Evolutionary conservation across 371 early-diverging fungal species (phyloP), one percentile per base, ranked within the genome.

Genomic region (Actinomortierella ambigua): DNA sequence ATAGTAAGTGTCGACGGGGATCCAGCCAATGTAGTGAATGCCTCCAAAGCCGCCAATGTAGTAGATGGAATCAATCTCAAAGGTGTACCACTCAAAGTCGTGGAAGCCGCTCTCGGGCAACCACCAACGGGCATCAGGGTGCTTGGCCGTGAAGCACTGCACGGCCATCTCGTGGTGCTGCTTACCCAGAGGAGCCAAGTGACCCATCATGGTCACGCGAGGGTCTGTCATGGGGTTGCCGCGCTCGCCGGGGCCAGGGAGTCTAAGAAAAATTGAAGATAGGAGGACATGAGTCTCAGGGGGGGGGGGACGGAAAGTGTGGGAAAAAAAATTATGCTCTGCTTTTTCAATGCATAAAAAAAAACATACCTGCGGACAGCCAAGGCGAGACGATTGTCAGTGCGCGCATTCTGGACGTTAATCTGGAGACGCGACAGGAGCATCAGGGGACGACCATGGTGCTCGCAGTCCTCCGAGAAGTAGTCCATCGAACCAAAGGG

Each of bases 401-500:
- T 51, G 29, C 60, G 75, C 58, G 75, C 76, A 41, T 83, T 83
- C 53, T 69, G 60, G n/a, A 64, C 46, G 58, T 63, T 64, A 68
- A 77, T 64, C 68, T 82, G 76, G 34, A 81, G 58, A 51, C 79
- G 61, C 1, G 78, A 75, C 64, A 85, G 73, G 42, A 80, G 71
- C 58, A 83, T 53, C 46, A 81, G 47, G 29, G 80, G 75, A 65
- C 79, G 73, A 48, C 86, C 84, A 18, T 64, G 63, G 3, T 70
- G 53, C 18, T 76, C 69, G 51, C 82, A 82, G 42, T 78, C 75
- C 55, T 79, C 81, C 22, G 69, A 75, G 47, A 80, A 85, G 53
- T 82, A 85, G 41, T 85, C 84, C 81, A 85, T 76, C 50, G 82
- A 75, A 51, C 82, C 84, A 57, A 85, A 84, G 15, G 86, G 86